Evolutionary conservation across 495 filamentous ascomycete species (phyloP), one percentile per base, ranked within the genome.

Genomic region (Neurospora sp.): DNA sequence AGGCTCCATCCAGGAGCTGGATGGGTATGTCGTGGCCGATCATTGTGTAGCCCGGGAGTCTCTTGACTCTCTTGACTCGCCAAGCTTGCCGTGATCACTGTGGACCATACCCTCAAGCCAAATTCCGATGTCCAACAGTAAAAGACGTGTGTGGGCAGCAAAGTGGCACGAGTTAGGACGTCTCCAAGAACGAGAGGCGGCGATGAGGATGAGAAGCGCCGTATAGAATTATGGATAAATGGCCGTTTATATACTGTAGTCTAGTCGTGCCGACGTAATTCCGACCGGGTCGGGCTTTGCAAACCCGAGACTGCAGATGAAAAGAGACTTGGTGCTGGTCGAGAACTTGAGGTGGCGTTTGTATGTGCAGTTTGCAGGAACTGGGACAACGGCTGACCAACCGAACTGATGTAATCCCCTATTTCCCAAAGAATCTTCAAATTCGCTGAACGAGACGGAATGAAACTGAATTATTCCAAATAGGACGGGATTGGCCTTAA

Each of bases 11-110:
- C 48, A 83, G 18, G 70, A 83, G 77, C 27, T 65, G 27, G 72
- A 83, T 79, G 37, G 79, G 78, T 79, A 83, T 83, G 40, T 79
- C 80, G 75, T 74, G 75, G 74, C 76, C 72, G 41, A 75, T 75
- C 79, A 82, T 77, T 27, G 68, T 31, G 53, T 35, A 31, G 27
- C 53, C 53, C 27, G 27, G 53, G 53, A 65, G 53, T 65, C 53
- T 65, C 27, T 65, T 65, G 53, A 65, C 53, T 65, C 53, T 65
- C 20, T 59, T 35, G 7, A 65, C 27, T 65, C 53, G 53, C 53
- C 53, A 65, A 65, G 53, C 53, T 65, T 65, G 53, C 27, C 53
- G 53, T 65, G 27, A 27, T 65, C 53, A 37, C 53, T 27, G 14
- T 61, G 18, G 53, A 65, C 53, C 27, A 65, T 65, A 35, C 22